Base-by-base conservation (phyloP, 2,329 filamentous ascomycete species). In the Xylariomycetidae sp. region DNA sequence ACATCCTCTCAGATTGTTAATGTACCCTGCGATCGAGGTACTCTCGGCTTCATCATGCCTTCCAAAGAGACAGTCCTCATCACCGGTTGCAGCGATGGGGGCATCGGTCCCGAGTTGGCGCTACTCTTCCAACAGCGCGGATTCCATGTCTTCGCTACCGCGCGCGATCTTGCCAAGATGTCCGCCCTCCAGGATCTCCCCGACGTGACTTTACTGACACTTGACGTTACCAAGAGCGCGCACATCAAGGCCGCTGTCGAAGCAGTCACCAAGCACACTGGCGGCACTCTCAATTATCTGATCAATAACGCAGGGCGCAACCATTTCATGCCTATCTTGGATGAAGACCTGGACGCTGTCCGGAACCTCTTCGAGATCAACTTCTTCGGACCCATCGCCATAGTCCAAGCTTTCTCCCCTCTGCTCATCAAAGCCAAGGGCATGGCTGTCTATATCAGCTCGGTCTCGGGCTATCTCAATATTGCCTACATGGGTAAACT, bases 291-390 rank as follows among this genome's bases (percentile, higher is more conserved):
- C 9, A 37, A 53, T 24, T 45, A 41, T 26, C 32, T 56, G 3
- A 32, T 56, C 29, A 50, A 38, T 32, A 53, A 53, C 20, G 48
- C 50, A 12, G 50, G 47, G 10, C 44, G 42, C n/a, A 52, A 49
- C 22, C 49, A 50, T 28, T 47, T 51, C 27, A 49, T 50, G 40
- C 50, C 52, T 1, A 41, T 51, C 1, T 37, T 54, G 2, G 50
- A 55, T 23, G 48, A 48, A 15, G 28, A 51, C 24, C 31, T 50
- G 10, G 33, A 42, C 4, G 24, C 13, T 8, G 38, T 43, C 17
- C 48, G 41, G 23, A 19, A 42, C 1, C 34, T 55, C 16, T 57
- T 54, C 24, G 52, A 53, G 14, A 48, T 55, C 18, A 58, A 57
- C 31, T 47, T 56, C 39, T 41, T 50, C 8, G 53, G 45, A n/a